phyloP scores from a whole-genome alignment of 2,329 filamentous ascomycete species.

The Penicillium janthinellum region DNA sequence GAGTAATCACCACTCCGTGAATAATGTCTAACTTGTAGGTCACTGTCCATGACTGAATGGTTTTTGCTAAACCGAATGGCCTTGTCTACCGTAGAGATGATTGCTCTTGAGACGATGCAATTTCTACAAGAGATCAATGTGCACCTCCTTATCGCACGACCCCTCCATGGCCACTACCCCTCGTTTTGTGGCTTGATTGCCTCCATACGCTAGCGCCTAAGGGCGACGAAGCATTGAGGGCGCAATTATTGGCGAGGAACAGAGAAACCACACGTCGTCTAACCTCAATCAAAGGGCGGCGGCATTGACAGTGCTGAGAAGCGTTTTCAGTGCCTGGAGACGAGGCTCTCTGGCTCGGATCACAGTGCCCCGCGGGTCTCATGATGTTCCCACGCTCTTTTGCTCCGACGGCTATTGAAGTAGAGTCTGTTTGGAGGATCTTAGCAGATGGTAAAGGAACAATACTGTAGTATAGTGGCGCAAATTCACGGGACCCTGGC shows the following conservation, averaged over 20 bases:
- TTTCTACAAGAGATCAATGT: not conserved
- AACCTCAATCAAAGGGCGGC: not conserved
- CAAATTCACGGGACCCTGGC: not conserved
- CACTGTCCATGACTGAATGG: too few relatives aligned
- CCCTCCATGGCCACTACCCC: not conserved
- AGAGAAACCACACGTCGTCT: not conserved
- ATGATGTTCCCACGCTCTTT: constrained; percentile 8
- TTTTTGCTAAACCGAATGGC: not conserved
- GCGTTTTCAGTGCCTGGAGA: not conserved
- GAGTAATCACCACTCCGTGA: not conserved
- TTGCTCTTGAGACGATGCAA: not conserved
- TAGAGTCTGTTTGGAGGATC: not conserved
- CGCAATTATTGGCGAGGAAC: not conserved
- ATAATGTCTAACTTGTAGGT: too few relatives aligned
- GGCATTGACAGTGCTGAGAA: not conserved
- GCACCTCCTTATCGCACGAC: not conserved
- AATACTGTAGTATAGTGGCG: not conserved
- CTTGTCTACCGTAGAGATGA: not conserved
- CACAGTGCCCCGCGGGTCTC: constrained; percentile 17
- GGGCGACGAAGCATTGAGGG: not conserved
- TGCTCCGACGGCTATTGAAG: constrained; percentile 15
- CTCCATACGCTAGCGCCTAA: not conserved
- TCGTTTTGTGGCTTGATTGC: not conserved
- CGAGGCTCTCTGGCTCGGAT: constrained; percentile 8
- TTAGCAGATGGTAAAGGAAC: not conserved